Conservation (phyloP, 2,329 filamentous ascomycete species). For the Paecilomyces fulvus region DNA sequence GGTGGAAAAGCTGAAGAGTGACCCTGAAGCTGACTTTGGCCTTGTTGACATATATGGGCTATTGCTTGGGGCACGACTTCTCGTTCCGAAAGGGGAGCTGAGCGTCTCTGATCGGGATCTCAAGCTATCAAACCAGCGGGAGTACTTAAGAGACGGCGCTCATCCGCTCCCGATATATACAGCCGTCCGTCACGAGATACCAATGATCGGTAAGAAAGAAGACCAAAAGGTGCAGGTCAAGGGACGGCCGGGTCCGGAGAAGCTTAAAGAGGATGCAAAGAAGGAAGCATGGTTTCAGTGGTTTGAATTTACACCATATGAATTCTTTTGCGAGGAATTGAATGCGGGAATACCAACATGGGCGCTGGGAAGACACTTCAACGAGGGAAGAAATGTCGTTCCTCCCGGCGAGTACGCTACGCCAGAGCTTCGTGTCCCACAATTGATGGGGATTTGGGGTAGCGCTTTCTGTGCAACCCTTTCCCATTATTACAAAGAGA, state of each 20-base stretch:
- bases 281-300: slow-evolving; percentile 90
- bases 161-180: slow-evolving; percentile 92
- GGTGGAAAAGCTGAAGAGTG: slow-evolving; percentile 84
- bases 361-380: slow-evolving; percentile 78
- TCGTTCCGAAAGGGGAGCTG: slow-evolving; percentile 79
- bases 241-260: slow-evolving; percentile 22
- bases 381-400: slow-evolving; percentile 58
- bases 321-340: slow-evolving; percentile 92
- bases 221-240: slow-evolving; percentile 15
- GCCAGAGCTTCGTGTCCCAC: slow-evolving; percentile 74
- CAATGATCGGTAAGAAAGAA: slow-evolving; percentile 43
- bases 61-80: slow-evolving; percentile 69
- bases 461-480: slow-evolving; percentile 94
- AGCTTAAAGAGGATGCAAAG: slow-evolving; percentile 38
- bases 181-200: slow-evolving; percentile 91
- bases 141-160: slow-evolving; percentile 66
- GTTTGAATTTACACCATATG: slow-evolving; percentile 93
- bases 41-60: slow-evolving; percentile 91
- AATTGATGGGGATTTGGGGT: slow-evolving; percentile 90
- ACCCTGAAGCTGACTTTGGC: slow-evolving; percentile 71
- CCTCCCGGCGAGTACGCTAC: slow-evolving; percentile 59
- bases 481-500: slow-evolving; percentile 91
- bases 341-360: slow-evolving; percentile 88
- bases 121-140: slow-evolving; percentile 80
- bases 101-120: slow-evolving; percentile 69